Evolutionary conservation across 495 filamentous ascomycete genomes (phyloP).

Genomic region (Corynascus novoguineensis): DNA sequence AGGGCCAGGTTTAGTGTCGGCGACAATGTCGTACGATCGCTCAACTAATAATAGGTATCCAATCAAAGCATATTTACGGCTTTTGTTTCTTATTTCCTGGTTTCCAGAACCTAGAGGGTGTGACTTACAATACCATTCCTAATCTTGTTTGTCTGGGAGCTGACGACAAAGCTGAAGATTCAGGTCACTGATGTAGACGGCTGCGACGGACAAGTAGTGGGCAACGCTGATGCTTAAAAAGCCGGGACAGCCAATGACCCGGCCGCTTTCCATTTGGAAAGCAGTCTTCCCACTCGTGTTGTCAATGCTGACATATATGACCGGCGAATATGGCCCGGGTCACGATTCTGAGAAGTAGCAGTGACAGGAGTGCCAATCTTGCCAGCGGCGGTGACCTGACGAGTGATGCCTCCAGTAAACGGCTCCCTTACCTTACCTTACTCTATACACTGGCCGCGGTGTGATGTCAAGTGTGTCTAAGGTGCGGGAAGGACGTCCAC

Average conservation of each 20-base stretch:
- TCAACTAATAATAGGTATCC: no score
- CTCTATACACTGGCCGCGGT: no score
- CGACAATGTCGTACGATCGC: no score
- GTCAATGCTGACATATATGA: neutral
- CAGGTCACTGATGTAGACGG: neutral
- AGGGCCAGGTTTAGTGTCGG: no score
- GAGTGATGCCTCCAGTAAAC: no score
- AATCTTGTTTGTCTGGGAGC: conserved; percentile 5
- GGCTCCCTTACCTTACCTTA: no score
- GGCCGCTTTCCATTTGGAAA: neutral
- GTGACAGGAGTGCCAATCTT: conserved; percentile 8
- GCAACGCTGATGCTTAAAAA: neutral
- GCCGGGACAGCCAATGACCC: conserved; percentile 7
- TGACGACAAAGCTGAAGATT: conserved; percentile 1
- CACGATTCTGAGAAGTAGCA: conserved; percentile 1
- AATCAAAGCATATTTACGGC: no score
- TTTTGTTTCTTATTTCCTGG: no score
- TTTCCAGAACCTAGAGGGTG: neutral
- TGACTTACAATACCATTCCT: conserved; percentile 10
- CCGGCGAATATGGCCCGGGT: conserved; percentile 2
- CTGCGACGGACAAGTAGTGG: conserved; percentile 8
- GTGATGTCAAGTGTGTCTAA: no score
- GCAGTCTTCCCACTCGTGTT: conserved; percentile 4
- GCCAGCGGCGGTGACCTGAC: conserved; percentile 3
- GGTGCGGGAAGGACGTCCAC: no score